Evolutionary conservation across 208 protist genomes (phyloP).

Genomic region (Entamoeba invadens): DNA sequence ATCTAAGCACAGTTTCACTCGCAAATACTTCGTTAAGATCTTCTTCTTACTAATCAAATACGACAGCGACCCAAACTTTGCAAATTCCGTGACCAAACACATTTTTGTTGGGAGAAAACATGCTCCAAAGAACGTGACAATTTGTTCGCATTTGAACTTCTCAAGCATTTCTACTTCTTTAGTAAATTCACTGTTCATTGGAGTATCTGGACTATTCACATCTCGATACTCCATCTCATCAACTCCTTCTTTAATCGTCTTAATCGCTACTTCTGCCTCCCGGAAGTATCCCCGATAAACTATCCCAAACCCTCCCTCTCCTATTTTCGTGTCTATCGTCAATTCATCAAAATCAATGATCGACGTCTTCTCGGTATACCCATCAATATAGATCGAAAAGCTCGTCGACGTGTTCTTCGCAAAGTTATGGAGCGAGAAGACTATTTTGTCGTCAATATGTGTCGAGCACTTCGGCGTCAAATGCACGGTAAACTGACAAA

Average conservation of each 20-base stretch:
- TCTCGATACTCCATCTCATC: background rate
- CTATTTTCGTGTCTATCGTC: background rate
- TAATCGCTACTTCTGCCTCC: background rate
- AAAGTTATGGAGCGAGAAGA: background rate
- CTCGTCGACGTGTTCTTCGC: background rate
- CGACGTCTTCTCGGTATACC: background rate
- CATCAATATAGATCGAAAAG: background rate
- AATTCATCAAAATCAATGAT: background rate
- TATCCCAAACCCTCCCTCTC: background rate
- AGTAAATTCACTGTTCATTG: too few relatives aligned
- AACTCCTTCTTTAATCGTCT: background rate
- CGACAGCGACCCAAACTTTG: slow-evolving; percentile 16
- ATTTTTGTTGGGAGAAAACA: slow-evolving; percentile 36
- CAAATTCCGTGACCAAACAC: slow-evolving; percentile 41
- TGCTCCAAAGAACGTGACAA: slow-evolving; percentile 43
- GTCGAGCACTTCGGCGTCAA: background rate
- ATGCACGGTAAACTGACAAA: background rate
- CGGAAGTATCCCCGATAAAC: background rate
- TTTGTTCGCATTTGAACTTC: slow-evolving; percentile 36
- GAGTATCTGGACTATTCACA: too few relatives aligned
- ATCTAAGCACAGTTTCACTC: background rate
- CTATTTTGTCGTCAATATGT: background rate
- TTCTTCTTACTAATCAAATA: background rate
- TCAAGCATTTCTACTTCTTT: slow-evolving; percentile 33
- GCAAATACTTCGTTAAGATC: background rate